Base-by-base conservation (phyloP, 164 flowering plant species). In the Akebia trifoliata region DNA sequence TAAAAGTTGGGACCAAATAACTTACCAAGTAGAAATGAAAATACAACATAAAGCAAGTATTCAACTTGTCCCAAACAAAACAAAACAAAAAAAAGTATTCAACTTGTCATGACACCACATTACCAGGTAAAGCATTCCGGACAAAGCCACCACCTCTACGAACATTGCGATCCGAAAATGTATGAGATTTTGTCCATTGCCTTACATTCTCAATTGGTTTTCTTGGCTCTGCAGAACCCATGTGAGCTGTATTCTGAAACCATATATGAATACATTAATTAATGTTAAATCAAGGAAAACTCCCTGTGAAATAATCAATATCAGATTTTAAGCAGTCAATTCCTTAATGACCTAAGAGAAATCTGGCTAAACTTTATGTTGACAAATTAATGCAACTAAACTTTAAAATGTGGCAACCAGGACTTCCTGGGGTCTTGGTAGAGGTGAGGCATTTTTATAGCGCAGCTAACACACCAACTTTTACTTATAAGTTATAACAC, bases 101-200 rank as follows among this genome's bases (percentile, higher is more conserved):
- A n/a, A n/a, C n/a, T 3, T 39, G 8, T 39, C 24, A 20, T 43
- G 24, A 18, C 38, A 54, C 11, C 15, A 47, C 61, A 66, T 74
- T 81, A 76, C 90, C 85, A 70, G 80, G 70, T 31, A 65, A 40
- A 65, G 59, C 18, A 72, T 59, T 79, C 24, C 81, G 87, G 59
- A 47, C 50, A 65, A 70, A 73, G 31, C 77, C 77, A 50, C 77
- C 77, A 50, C 80, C 78, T 65, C 77, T 77, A 54, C 78, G 78
- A 70, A 46, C 71, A 76, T 76, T 80, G 50, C 68, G 87, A 46
- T 84, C 87, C 66, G 73, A 37, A 50, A 26, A 39, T 47, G 74
- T 32, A 29, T 59, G 65, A 55, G 51, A 36, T 18, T 50, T 76
- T 22, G 47, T 30, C 38, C 20, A 60, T 50, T 68, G 72, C 31